Evolutionary conservation across 345 rosid species (phyloP), one percentile per base, ranked within the genome.

Genomic region (Triadica sebifera): DNA sequence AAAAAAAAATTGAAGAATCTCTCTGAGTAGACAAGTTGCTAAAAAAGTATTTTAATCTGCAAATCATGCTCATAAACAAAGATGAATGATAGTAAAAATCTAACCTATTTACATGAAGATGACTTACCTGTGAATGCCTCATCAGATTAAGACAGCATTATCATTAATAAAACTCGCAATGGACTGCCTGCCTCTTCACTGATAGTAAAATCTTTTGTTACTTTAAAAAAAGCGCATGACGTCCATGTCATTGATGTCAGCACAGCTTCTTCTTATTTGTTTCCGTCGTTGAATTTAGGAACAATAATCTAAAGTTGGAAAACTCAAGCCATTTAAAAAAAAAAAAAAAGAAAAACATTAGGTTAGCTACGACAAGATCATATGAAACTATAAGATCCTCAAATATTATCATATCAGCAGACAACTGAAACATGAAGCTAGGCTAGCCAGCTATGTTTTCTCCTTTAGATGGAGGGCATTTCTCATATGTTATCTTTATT

Each of bases 141-240:
- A 56, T 20, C 74, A 65, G 74, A 82, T 41, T 22, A 71, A 67
- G 83, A 75, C 82, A 70, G 39, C 67, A 60, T 72, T 62, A 63
- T 24, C 41, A 49, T 3, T 69, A 65, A 43, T 45, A 65, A 12
- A 52, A 13, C 29, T 4, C 53, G 20, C 39, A 10, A n/a, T 19
- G 5, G 6, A 6, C 0, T 17, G 37, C 22, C 67, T 65, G 73
- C 76, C 79, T 63, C 65, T 67, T 72, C 84, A 68, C 67, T 59
- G 7, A 25, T 58, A 47, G 62, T 74, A 81, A 75, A 75, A 65
- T 77, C 68, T 78, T 43, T 64, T 51, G 58, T 38, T 19, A 49
- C 43, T 58, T 63, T 24, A 39, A 12, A 46, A 72, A 12, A 46
- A 50, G 56, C 49, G 24, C 57, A 46, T 41, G 20, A 68, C 57